Evolutionary conservation across 192 early-diverging fungal species (phyloP).

Genomic region (Rhizophagus clarus): DNA sequence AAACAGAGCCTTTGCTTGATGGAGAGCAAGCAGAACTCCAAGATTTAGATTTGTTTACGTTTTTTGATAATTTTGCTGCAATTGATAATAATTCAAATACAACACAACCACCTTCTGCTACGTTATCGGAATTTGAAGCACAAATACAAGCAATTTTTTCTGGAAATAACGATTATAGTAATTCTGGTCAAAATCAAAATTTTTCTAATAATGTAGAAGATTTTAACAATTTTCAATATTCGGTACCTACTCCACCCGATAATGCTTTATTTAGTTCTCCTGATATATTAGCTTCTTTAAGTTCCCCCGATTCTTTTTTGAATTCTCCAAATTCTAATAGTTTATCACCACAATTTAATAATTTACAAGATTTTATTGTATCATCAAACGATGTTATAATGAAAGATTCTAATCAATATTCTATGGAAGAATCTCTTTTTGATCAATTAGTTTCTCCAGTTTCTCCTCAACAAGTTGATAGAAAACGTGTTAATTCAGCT

Average conservation of each 20-base stretch:
- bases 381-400: neutral
- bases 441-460: constrained; percentile 1
- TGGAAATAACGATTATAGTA: neutral
- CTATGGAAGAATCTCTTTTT: constrained; percentile 6
- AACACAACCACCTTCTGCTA: neutral
- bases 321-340: neutral
- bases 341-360: neutral
- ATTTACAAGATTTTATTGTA: neutral
- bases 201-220: neutral
- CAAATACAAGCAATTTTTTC: constrained; percentile 22
- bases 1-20: constrained; percentile 4
- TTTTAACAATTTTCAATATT: neutral
- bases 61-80: constrained; percentile 47
- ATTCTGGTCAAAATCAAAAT: neutral
- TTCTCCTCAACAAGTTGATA: neutral
- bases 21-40: constrained; percentile 35
- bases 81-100: neutral
- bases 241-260: neutral
- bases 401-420: neutral
- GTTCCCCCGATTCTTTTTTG: neutral
- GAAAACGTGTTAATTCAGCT: neutral
- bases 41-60: constrained; percentile 45
- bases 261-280: neutral
- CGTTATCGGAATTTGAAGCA: constrained; percentile 4
- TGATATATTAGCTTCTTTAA: constrained; percentile 1